phyloP scores from a whole-genome alignment of 75 land plant species.

The Gnetum montanum region DNA sequence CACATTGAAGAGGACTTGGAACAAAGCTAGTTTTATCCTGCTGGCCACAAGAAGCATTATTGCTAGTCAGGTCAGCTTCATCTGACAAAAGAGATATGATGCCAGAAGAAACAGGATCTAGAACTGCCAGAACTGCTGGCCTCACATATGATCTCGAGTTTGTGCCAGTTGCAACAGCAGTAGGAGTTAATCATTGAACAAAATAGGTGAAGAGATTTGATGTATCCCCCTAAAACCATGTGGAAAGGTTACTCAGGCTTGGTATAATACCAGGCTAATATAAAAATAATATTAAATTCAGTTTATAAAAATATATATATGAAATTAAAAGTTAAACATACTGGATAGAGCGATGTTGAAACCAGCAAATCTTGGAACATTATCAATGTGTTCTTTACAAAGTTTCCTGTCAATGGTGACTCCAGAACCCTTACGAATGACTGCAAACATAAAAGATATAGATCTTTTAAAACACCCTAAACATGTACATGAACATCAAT shows the following conservation, averaged over 20 bases:
- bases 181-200: conserved; percentile 58
- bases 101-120: conserved; percentile 15
- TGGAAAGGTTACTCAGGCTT: too few species aligned
- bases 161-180: conserved; percentile 43
- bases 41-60: conserved; percentile 30
- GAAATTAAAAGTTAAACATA: conserved; percentile 23
- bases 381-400: conserved; percentile 44
- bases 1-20: conserved; percentile 63
- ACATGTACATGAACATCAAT: too few species aligned
- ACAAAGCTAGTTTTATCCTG: conserved; percentile 14
- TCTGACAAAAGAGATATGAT: conserved; percentile 15
- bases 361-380: conserved; percentile 83
- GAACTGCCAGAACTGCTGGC: conserved; percentile 22
- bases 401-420: conserved; percentile 54
- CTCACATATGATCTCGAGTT: conserved; percentile 52
- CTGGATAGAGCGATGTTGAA: conserved; percentile 80
- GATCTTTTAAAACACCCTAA: too few species aligned
- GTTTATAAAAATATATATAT: too few species aligned
- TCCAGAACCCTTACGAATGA: conserved; percentile 67
- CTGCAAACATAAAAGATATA: conserved; percentile 27
- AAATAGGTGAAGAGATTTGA: conserved; percentile 73
- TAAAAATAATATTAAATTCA: too few species aligned
- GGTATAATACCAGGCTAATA: too few species aligned
- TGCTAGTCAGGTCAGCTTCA: conserved; percentile 13
- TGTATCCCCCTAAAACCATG: conserved; percentile 93